Evolutionary conservation across 306 rosid genomes (phyloP).

Genomic region (Nissolia schottii): DNA sequence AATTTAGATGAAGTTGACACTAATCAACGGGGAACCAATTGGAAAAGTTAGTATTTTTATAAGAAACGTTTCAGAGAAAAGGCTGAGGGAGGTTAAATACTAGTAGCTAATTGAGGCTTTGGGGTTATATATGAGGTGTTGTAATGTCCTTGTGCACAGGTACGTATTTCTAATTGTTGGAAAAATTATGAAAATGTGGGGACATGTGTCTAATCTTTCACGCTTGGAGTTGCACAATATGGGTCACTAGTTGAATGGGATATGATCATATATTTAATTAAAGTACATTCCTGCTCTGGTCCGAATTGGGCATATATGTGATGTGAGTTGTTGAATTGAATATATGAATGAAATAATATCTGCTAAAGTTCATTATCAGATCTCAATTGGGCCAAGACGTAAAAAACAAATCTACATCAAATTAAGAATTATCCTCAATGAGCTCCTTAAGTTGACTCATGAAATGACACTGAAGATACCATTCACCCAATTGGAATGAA

Average conservation of each 20-base stretch:
- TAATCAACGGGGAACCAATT: neutral
- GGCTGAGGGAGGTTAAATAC: neutral
- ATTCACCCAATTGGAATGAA: neutral
- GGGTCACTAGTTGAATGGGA: neutral
- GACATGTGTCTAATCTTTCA: neutral
- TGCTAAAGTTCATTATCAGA: neutral
- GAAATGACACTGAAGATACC: neutral
- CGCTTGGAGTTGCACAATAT: neutral
- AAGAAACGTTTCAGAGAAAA: neutral
- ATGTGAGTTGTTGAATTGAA: neutral
- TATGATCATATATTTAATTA: neutral
- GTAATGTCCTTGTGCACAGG: conserved; percentile 7
- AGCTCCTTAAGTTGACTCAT: neutral
- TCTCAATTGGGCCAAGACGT: neutral
- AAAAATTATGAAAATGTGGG: conserved; percentile 11
- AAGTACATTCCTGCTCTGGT: neutral
- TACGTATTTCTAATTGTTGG: neutral
- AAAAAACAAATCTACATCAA: neutral
- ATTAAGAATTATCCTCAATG: neutral
- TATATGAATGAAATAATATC: too few relatives aligned
- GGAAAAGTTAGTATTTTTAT: neutral
- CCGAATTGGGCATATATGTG: neutral
- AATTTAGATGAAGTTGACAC: conserved; percentile 19
- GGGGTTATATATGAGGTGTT: neutral
- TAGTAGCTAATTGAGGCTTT: neutral